phyloP scores from a whole-genome alignment of 176 grass and related monocot species.

The Chloris gayana region DNA sequence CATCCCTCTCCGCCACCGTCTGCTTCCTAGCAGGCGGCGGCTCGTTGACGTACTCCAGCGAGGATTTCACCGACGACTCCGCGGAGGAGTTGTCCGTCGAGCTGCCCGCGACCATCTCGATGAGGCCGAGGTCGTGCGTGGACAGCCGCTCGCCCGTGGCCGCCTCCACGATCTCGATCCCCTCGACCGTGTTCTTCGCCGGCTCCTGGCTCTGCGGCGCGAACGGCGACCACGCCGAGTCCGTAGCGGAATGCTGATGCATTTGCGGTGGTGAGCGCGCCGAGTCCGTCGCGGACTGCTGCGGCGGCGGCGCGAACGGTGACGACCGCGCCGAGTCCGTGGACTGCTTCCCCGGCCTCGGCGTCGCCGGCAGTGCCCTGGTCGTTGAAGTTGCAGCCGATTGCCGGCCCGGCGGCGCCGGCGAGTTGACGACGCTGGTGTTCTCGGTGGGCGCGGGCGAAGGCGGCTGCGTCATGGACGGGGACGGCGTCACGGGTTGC shows the following conservation, averaged over 20 bases:
- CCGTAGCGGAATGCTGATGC: constrained; percentile 6
- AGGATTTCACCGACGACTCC: constrained; percentile 45
- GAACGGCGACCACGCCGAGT: constrained; percentile 8
- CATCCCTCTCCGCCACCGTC: constrained; percentile 1
- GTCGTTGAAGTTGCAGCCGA: not conserved
- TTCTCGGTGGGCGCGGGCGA: constrained; percentile 43
- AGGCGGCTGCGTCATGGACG: constrained; percentile 32
- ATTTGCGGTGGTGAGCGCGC: constrained; percentile 22
- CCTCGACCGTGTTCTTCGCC: constrained; percentile 15
- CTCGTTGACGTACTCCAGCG: constrained; percentile 40
- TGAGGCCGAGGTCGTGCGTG: constrained; percentile 46
- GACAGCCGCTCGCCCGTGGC: constrained; percentile 43
- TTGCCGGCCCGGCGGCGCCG: constrained; percentile 27
- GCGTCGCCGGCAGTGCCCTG: not conserved
- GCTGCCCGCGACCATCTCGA: constrained; percentile 48
- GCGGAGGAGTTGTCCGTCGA: constrained; percentile 39
- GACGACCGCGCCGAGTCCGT: constrained; percentile 26
- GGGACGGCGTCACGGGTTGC: not conserved
- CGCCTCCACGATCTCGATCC: constrained; percentile 50
- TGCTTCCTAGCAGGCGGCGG: not conserved
- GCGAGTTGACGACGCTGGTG: constrained; percentile 27
- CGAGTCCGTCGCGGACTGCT: constrained; percentile 15
- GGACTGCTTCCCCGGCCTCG: constrained; percentile 4
- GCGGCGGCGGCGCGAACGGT: constrained; percentile 4
- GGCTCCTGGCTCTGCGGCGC: constrained; percentile 5